phyloP scores from a whole-genome alignment of 768 basidiomycete genomes.

The Inosperma sp. region DNA sequence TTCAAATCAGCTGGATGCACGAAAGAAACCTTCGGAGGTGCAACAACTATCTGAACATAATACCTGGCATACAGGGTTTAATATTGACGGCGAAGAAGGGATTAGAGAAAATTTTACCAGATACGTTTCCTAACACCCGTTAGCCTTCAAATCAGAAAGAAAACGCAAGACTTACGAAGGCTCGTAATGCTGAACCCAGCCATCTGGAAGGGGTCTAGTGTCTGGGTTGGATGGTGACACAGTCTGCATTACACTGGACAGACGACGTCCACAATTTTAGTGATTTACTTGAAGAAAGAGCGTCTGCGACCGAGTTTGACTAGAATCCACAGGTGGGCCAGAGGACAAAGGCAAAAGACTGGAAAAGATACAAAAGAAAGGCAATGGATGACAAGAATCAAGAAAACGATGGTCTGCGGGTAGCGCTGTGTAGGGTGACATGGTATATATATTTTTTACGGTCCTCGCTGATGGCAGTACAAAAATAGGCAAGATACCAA shows the following conservation, averaged over 20 bases:
- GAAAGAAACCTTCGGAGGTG: constrained; percentile 33
- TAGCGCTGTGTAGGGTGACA: no score
- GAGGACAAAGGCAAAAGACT: no score
- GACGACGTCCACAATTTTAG: neutral
- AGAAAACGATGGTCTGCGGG: no score
- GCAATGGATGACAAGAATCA: no score
- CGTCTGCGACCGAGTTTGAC: no score
- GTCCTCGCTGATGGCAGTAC: no score
- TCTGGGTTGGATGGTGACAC: constrained; percentile 17
- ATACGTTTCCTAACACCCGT: constrained; percentile 15
- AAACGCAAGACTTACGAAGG: constrained; percentile 21
- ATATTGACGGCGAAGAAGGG: neutral
- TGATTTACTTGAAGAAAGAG: neutral
- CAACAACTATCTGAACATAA: constrained; percentile 30
- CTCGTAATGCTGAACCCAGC: constrained; percentile 34
- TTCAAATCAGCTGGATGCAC: constrained; percentile 28
- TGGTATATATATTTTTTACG: no score
- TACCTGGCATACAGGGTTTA: constrained; percentile 21
- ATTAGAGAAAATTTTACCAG: constrained; percentile 16
- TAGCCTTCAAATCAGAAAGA: neutral
- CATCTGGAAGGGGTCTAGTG: constrained; percentile 27
- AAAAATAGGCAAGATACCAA: no score
- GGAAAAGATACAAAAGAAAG: no score
- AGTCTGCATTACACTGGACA: constrained; percentile 11
- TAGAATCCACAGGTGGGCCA: no score